Base-by-base conservation (phyloP, 805 yeast genomes). In the Suhomyces kilbournensis region DNA sequence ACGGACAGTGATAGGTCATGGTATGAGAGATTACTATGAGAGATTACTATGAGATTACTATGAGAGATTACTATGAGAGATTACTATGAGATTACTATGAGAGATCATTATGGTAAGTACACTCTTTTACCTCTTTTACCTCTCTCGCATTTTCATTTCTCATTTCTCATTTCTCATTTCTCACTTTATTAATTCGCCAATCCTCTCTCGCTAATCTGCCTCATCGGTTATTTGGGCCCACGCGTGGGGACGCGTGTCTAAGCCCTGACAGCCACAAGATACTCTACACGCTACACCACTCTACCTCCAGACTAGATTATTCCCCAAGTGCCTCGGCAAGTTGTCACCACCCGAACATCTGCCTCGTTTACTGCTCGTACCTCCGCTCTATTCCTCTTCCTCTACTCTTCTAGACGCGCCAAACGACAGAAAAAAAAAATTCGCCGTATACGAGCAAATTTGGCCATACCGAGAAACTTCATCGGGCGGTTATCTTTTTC, bases 371-470 rank as follows among this genome's bases (percentile, higher is more conserved):
- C 20, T 19, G 20, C 42, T 38, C 22, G 23, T 38, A 17, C 42
- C 42, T 38, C 22, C 22, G 14, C 42, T 14, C 42, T 38, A 7
- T 19, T 19, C 42, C 42, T 19, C 20, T 19, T 42, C 26, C 45
- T 22, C 19, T 23, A 42, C 20, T 42, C 45, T 17, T 42, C 45
- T 20, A 23, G 23, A 42, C 45, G 45, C 45, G 45, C 45, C 45
- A 42, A 42, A 23, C 45, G 45, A 42, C 45, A 42, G 26, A 42
- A 22, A 22, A 22, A 20, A 20, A 22, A 22, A 22, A 22, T 20
- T 23, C 45, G 45, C 30, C 45, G 44, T 42, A 42, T 42, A 42
- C 45, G 45, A 42, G 25, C 45, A 42, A 22, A 38, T 2, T 38
- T 38, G 23, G 42, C 42, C 42, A 17, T 38, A 19, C 12, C 14